Base-by-base conservation (phyloP, 1,139 yeast species). In the Casaregolazyma lundiana region DNA sequence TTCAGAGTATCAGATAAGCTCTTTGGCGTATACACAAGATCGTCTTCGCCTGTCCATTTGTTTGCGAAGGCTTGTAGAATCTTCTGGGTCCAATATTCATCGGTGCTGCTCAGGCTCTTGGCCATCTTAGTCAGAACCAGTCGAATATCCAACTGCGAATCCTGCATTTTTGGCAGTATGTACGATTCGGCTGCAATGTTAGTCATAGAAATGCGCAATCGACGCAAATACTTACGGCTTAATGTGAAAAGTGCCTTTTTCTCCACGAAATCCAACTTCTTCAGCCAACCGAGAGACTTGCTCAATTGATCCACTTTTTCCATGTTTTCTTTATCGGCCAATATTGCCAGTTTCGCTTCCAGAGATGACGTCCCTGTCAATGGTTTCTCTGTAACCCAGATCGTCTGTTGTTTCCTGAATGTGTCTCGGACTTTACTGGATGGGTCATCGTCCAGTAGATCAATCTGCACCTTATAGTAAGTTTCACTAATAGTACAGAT, bases 1-100 rank as follows among this genome's bases (percentile, higher is more conserved):
- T 46, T 48, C 21, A 54, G 40, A 36, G 47, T 44, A n/a, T 54
- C 59, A 17, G 54, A 46, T 6, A 40, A 41, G 5, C 53, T 41
- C 16, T 43, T 32, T 8, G 53, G 40, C 35, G 53, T 37, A n/a
- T 51, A 46, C 9, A 44, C 46, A 18, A 49, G 37, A 3, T 46
- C 49, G 21, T 51, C 48, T 15, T 47, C 50, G 4, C 45, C 54
- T 16, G 45, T 39, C 52, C 51, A 52, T 15, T 43, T 47, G n/a
- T 81, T 87, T 20, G 79, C 74, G 62, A 75, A 83, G 8, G 82
- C 78, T 62, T 85, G 81, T 15, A 86, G 64, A 36, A 86, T 62
- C 50, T 76, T 73, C 50, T 85, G 64, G 54, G 81, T 83, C 84
- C 88, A 80, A 43, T 84, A 62, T 48, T 82, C 85, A 47, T 82